Evolutionary conservation across 106 monocot species (phyloP), one percentile per base, ranked within the genome.

Genomic region (Dendrobium nobile): DNA sequence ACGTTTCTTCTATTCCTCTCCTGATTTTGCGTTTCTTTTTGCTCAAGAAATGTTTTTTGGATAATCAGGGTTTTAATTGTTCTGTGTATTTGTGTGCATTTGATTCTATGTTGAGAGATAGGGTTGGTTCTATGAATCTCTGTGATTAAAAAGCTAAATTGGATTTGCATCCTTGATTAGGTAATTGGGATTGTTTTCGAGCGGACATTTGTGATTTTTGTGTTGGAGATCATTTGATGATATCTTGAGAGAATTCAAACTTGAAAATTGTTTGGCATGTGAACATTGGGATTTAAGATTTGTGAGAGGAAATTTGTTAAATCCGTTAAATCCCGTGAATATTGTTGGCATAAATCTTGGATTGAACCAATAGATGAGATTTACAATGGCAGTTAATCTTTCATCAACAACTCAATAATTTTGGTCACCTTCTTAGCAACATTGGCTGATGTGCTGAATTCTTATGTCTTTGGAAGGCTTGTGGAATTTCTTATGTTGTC

Each of bases 31-130:
- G 20, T n/a, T 76, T 28, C 41, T 22, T 73, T 33, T 75, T 75
- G 0, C 7, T 41, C 0, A 51, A 55, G 22, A 73, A 47, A 51
- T 2, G 45, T 19, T 18, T 18, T 74, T 42, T 20, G 79, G 54
- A 5, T 47, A 40, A 45, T 75, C 44, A 43, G 75, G 81, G 73
- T 73, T 81, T 74, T 56, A 73, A 61, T 54, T 56, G 73, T 48
- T 74, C 73, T 59, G 19, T 1, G 19, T n/a, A 75, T 75, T 75
- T 76, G 75, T 51, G 80, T 54, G 24, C 72, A 72, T 67, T 72
- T 80, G 72, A 80, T 72, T 44, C 0, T 42, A 31, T 47, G 47
- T 73, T 1, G 51, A 9, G 15, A 51, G 15, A 13, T 51, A 51
- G 51, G 16, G 51, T 51, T 13, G 44, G 75, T 65, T 55, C 65